Conservation (phyloP, 1,284 basidiomycete genomes). For the Malassezia sp. region DNA sequence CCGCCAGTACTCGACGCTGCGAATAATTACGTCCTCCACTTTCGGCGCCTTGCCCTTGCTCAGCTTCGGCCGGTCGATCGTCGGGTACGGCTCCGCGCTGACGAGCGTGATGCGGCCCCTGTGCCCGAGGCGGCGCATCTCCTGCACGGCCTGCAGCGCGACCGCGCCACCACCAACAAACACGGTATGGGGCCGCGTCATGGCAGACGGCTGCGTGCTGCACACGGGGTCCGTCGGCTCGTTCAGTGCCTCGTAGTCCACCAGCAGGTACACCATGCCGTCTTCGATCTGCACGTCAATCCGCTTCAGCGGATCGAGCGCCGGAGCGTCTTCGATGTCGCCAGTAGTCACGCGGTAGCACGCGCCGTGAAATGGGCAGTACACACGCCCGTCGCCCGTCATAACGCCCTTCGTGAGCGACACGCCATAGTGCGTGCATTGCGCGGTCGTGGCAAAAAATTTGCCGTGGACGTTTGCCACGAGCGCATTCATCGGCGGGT, state of each 20-base stretch:
- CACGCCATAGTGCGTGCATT: conserved; percentile 80
- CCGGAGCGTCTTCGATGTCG: conserved; percentile 72
- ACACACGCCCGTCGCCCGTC: conserved; percentile 64
- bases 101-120: conserved; percentile 66
- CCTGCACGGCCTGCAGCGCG: conserved; percentile 67
- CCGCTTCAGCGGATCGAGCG: conserved; percentile 68
- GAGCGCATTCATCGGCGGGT: conserved; percentile 52
- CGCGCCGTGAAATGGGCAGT: conserved; percentile 81
- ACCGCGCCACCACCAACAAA: conserved; percentile 77
- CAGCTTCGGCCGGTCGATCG: conserved; percentile 81
- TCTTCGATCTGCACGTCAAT: conserved; percentile 60
- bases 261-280: conserved; percentile 70
- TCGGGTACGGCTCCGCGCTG: conserved; percentile 66
- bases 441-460: conserved; percentile 62
- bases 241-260: conserved; percentile 57
- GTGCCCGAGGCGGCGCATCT: conserved; percentile 71
- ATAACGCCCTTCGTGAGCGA: conserved; percentile 70
- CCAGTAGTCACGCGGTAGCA: conserved; percentile 64
- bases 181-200: conserved; percentile 54
- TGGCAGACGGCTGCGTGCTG: conserved; percentile 35
- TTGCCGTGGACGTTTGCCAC: conserved; percentile 63
- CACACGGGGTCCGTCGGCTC: conserved; percentile 33
- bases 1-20: conserved; percentile 61
- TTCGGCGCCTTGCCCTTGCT: conserved; percentile 77
- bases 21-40: conserved; percentile 64